phyloP scores from a whole-genome alignment of 805 yeast genomes.

The Wickerhamomyces chaumierensis region DNA sequence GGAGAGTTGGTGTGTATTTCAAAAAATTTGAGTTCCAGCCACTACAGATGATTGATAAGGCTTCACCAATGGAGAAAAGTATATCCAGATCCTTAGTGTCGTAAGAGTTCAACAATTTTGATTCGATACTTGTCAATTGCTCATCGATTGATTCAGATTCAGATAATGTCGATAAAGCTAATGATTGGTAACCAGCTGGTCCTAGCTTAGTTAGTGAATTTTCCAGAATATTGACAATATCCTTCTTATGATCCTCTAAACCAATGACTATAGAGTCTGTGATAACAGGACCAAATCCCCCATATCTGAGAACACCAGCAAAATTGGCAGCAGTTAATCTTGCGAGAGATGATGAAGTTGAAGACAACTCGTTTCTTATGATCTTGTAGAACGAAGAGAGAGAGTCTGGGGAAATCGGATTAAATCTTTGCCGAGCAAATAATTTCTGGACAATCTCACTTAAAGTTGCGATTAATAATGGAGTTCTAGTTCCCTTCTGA shows the following conservation, averaged over 20 bases:
- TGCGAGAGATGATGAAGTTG: conserved; percentile 4
- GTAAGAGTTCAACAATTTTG: conserved; percentile 45
- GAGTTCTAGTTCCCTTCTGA: conserved; percentile 4
- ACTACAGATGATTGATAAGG: conserved; percentile 54
- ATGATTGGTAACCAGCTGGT: conserved; percentile 46
- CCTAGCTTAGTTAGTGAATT: conserved; percentile 40
- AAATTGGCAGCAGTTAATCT: conserved; percentile 18
- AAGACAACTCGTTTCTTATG: conserved; percentile 3
- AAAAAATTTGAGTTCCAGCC: conserved; percentile 67
- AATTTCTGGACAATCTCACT: conserved; percentile 39
- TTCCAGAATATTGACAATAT: conserved; percentile 21
- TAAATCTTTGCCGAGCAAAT: conserved; percentile 8
- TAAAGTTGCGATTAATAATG: conserved; percentile 20
- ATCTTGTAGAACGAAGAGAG: not conserved
- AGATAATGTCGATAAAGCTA: conserved; percentile 42
- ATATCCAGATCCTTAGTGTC: conserved; percentile 63
- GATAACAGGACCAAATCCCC: conserved; percentile 20
- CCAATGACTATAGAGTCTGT: conserved; percentile 6
- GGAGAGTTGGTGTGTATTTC: conserved; percentile 42
- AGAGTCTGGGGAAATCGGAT: not conserved
- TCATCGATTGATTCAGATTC: conserved; percentile 16
- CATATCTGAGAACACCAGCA: conserved; percentile 27
- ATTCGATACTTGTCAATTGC: conserved; percentile 20
- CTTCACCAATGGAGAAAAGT: conserved; percentile 76
- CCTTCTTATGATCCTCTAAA: conserved; percentile 12